Evolutionary conservation across 345 rosid genomes (phyloP).

Genomic region (Melaleuca quinquenervia): DNA sequence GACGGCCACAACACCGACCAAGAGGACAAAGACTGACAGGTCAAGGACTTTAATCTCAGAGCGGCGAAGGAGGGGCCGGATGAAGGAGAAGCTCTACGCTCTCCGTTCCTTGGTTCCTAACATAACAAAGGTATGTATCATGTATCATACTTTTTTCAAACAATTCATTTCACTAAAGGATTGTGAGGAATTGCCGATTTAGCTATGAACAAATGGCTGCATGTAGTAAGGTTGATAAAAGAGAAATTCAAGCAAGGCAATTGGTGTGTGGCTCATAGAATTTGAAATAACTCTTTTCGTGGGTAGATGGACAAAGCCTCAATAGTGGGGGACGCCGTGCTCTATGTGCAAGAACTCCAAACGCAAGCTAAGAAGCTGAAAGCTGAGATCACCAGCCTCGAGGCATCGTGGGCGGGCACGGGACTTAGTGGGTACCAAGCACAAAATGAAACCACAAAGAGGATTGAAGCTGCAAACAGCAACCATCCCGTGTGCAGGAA

Average conservation of each 20-base stretch:
- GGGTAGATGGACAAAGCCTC: slow-evolving; percentile 95
- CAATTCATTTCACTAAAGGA: background rate
- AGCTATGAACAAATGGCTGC: background rate
- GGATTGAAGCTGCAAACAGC: slow-evolving; percentile 7
- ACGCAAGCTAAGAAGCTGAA: slow-evolving; percentile 55
- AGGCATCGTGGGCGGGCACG: slow-evolving; percentile 31
- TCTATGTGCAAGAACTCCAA: slow-evolving; percentile 67
- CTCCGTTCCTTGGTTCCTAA: slow-evolving; percentile 85
- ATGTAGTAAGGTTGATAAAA: background rate
- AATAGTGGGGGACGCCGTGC: slow-evolving; percentile 71
- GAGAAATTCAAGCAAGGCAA: background rate
- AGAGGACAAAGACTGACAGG: slow-evolving; percentile 44
- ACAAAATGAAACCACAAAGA: background rate
- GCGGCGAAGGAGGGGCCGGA: slow-evolving; percentile 56
- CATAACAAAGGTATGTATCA: slow-evolving; percentile 60
- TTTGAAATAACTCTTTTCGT: background rate
- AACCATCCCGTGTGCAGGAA: slow-evolving; percentile 23
- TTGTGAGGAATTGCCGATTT: background rate
- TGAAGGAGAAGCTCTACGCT: slow-evolving; percentile 86
- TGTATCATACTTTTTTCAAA: background rate
- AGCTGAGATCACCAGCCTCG: slow-evolving; percentile 54
- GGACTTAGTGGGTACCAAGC: slow-evolving; percentile 9
- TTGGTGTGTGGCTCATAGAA: background rate
- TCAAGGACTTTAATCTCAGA: slow-evolving; percentile 70
- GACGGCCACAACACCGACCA: slow-evolving; percentile 7